Base-by-base conservation (phyloP, 2,329 filamentous ascomycete genomes). In the Phyllosticta paracitricarpa region DNA sequence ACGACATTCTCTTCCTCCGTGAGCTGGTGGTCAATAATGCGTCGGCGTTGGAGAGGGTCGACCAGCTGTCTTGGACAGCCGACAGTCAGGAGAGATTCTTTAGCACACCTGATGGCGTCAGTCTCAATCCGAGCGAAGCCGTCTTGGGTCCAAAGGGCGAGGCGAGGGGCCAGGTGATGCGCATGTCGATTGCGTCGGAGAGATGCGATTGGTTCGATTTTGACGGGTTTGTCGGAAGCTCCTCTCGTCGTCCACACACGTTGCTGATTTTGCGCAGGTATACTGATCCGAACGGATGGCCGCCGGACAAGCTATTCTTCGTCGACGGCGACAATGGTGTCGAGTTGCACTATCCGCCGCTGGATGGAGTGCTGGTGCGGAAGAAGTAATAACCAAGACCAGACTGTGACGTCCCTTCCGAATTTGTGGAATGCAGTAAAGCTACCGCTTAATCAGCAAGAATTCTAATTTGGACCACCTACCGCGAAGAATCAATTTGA, bases 201-300 rank as follows among this genome's bases (percentile, higher is more conserved):
- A 53, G 56, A 7, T 72, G 70, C 54, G 67, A 72, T 56, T 72
- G 68, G 68, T 71, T 68, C 60, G 70, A 72, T 54, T 71, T 69
- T 48, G 70, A 71, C 60, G 70, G 70, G 65, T 69, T 35, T 63
- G 64, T 64, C 14, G 19, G 2, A 6, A 30, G 56, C 19, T 24
- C 5, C 12, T 56, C 25, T 25, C 19, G 17, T 5, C n/a, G 14
- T 10, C 12, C n/a, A 12, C 40, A 28, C 17, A 1, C 25, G 52
- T 17, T 56, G 33, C 48, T 56, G n/a, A 30, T 51, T 19, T 12
- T 1, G 6, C 9, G 19, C 17, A 68, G 67, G 8, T 71, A 70
- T 56, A 67, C 68, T n/a, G 69, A 71, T 56, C 65, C 64, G 17
- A 69, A 67, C 30, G 70, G 68, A 2, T 72, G 70, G 70, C 66